These are phyloP conservation scores for Lepiota venenata DNA, from an alignment of 768 basidiomycete genomes.

Conservation along the genomic window DNA sequence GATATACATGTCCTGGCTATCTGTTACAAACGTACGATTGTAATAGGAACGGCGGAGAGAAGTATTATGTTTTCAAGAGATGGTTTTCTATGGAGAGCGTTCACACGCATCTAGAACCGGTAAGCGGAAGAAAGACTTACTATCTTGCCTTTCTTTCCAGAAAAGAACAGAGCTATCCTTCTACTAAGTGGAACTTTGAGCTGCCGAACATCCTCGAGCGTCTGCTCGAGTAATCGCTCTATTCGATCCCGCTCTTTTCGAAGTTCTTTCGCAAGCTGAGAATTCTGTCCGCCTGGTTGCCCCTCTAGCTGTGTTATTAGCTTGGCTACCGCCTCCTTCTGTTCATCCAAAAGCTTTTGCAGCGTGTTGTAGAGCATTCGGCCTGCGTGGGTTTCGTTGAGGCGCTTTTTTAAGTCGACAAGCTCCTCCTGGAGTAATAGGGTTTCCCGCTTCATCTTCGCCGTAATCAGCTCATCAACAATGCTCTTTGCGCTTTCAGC, in stretches of 20 bases:
- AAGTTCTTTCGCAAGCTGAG: not conserved
- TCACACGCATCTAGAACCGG: no score
- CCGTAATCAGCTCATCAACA: not conserved
- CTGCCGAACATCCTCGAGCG: not conserved
- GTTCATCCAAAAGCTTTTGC: conserved; percentile 1
- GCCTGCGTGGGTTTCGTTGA: conserved; percentile 4
- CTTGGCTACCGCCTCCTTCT: not conserved
- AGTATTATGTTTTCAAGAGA: no score
- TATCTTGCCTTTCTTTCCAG: conserved; percentile 4
- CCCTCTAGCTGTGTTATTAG: not conserved
- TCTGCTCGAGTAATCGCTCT: not conserved
- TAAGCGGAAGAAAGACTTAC: not conserved
- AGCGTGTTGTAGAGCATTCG: conserved; percentile 1
- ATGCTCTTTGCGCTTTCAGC: not conserved
- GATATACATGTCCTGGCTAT: no score
- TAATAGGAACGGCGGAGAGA: no score
- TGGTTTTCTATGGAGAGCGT: no score
- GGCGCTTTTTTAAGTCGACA: not conserved
- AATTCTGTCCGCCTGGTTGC: not conserved
- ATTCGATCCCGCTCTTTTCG: not conserved
- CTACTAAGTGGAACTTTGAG: not conserved
- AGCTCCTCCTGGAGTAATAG: conserved; percentile 6
- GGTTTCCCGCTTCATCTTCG: not conserved
- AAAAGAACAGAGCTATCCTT: not conserved
- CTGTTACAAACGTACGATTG: no score